Conservation (phyloP, 2,329 filamentous ascomycete species). For the Pseudogymnoascus destructans region DNA sequence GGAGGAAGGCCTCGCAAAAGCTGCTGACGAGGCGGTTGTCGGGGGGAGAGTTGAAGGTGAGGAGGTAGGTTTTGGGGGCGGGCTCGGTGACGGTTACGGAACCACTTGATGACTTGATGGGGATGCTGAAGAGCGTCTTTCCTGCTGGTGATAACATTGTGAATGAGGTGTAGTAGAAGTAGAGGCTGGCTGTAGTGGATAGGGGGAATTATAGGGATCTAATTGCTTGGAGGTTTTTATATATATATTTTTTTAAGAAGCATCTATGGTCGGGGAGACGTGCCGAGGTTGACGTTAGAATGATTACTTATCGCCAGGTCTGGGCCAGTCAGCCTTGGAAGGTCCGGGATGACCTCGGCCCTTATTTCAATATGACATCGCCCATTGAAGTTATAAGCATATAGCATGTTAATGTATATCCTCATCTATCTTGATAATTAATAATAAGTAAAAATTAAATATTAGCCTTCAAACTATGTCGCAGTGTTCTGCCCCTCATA, state of each 20-base stretch:
- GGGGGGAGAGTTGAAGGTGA: constrained; percentile 56
- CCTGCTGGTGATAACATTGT: constrained; percentile 16
- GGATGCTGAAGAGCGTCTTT: constrained; percentile 43
- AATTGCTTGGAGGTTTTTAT: neutral
- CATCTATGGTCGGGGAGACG: neutral
- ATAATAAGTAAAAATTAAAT: neutral
- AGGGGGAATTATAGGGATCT: neutral
- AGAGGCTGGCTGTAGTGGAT: neutral
- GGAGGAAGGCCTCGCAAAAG: constrained; percentile 53
- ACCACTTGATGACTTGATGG: constrained; percentile 41
- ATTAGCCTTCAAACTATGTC: neutral
- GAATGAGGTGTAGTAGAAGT: neutral
- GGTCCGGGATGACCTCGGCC: neutral
- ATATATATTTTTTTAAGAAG: neutral
- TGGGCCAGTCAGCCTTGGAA: neutral
- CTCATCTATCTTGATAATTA: neutral
- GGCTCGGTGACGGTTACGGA: constrained; percentile 50
- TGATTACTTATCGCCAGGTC: neutral
- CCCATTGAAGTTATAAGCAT: neutral
- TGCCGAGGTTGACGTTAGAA: neutral
- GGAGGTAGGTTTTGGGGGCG: constrained; percentile 48
- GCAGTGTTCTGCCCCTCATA: no score
- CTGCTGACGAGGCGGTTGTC: constrained; percentile 64
- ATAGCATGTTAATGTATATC: neutral
- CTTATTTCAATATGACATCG: neutral